Evolutionary conservation across 495 filamentous ascomycete genomes (phyloP).

Genomic region (Sordaria brevicollis): DNA sequence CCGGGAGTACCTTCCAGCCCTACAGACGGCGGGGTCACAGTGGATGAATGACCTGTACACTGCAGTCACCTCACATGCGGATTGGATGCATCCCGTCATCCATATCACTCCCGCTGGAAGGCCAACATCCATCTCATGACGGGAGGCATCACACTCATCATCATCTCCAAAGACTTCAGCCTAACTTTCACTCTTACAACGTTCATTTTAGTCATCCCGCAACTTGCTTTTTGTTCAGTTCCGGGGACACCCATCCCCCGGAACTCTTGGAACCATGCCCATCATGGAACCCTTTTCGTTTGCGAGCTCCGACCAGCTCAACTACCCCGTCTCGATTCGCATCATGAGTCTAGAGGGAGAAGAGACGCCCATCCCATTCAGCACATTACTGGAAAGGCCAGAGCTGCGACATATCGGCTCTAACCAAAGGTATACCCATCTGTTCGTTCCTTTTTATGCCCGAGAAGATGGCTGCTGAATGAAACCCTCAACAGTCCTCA

Average conservation of each 20-base stretch:
- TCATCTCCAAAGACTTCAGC: neutral
- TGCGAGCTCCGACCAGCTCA: slow-evolving; percentile 69
- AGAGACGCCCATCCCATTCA: slow-evolving; percentile 67
- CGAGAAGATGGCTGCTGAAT: neutral
- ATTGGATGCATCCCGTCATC: too few relatives aligned
- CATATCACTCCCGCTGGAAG: too few relatives aligned
- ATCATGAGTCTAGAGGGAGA: slow-evolving; percentile 84
- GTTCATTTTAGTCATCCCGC: neutral
- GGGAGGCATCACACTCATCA: neutral
- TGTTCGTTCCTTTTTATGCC: slow-evolving; percentile 29
- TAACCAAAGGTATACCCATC: slow-evolving; percentile 36
- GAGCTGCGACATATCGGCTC: slow-evolving; percentile 81
- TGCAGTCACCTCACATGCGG: too few relatives aligned
- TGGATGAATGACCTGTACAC: neutral
- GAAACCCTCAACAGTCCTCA: slow-evolving; percentile 32
- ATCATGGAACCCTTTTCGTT: slow-evolving; percentile 92
- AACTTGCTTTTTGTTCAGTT: neutral
- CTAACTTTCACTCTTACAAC: neutral
- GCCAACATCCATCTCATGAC: neutral
- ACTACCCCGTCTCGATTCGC: slow-evolving; percentile 71
- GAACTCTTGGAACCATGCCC: neutral
- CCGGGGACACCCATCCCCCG: neutral
- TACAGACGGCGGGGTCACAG: neutral
- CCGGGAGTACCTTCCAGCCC: neutral
- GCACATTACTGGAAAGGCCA: slow-evolving; percentile 63